phyloP scores from a whole-genome alignment of 495 filamentous ascomycete species.

The Penicillium silybi region DNA sequence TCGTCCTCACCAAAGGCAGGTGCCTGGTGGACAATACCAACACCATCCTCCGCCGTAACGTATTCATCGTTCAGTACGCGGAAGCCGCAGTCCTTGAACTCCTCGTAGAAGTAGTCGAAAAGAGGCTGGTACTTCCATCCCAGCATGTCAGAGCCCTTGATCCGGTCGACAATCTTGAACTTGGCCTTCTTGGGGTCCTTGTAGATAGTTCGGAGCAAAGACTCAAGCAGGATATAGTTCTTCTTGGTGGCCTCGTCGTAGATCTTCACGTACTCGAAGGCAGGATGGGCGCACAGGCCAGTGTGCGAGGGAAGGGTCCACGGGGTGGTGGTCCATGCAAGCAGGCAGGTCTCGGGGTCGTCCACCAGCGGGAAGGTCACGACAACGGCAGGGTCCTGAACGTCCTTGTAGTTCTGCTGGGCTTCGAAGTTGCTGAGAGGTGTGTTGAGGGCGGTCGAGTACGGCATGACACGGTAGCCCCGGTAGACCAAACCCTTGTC shows the following conservation, averaged over 20 bases:
- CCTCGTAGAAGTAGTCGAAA: conserved; percentile 90
- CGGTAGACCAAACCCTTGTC: conserved; percentile 87
- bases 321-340: conserved; percentile 94
- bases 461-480: conserved; percentile 90
- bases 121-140: conserved; percentile 91
- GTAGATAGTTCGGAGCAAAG: conserved; percentile 79
- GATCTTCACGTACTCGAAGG: conserved; percentile 94
- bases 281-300: conserved; percentile 76
- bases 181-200: conserved; percentile 98
- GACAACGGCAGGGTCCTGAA: conserved; percentile 88
- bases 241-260: conserved; percentile 75
- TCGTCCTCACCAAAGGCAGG: conserved; percentile 97
- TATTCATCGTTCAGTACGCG: conserved; percentile 81
- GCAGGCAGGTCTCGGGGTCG: conserved; percentile 68
- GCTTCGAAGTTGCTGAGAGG: conserved; percentile 92
- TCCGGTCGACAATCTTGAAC: conserved; percentile 76
- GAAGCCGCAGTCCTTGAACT: conserved; percentile 89
- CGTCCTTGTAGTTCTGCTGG: conserved; percentile 91
- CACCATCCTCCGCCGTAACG: conserved; percentile 89
- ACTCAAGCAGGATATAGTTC: conserved; percentile 85
- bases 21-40: conserved; percentile 92
- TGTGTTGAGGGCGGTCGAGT: conserved; percentile 85
- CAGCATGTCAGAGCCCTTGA: conserved; percentile 83
- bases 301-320: conserved; percentile 92
- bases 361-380: conserved; percentile 79